phyloP scores from a whole-genome alignment of 208 protist species.

The Leishmania turanica region DNA sequence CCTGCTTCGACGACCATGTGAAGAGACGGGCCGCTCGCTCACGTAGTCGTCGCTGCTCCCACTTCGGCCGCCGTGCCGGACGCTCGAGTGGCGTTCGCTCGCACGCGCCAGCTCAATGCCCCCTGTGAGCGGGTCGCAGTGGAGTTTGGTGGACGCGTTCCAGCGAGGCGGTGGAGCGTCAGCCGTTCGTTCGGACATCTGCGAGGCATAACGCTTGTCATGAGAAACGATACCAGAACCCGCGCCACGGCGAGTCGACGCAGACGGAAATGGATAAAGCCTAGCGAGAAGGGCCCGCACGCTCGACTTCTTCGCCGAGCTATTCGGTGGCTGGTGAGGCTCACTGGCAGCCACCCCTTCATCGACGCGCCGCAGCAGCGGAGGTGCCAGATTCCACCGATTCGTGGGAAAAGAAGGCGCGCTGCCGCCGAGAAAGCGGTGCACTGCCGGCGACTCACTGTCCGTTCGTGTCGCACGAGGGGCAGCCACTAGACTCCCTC shows the following conservation, averaged over 20 bases:
- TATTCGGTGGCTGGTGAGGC: background rate
- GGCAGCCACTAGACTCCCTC: background rate
- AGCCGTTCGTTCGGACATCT: background rate
- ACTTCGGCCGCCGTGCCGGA: background rate
- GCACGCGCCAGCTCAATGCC: background rate
- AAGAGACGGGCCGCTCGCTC: background rate
- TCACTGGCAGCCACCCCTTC: background rate
- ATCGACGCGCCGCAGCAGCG: background rate
- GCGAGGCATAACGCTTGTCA: background rate
- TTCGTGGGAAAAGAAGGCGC: background rate
- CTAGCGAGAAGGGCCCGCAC: slow-evolving; percentile 2
- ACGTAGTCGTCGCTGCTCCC: background rate
- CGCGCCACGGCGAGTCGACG: background rate
- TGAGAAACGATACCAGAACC: background rate
- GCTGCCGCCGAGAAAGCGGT: background rate
- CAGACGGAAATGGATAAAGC: background rate
- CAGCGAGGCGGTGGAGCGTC: slow-evolving; percentile 2
- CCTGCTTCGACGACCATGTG: background rate
- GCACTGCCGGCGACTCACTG: background rate
- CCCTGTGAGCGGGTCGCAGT: background rate
- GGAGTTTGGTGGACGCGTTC: slow-evolving; percentile 8
- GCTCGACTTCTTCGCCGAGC: background rate
- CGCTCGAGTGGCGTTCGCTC: background rate
- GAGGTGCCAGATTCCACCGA: background rate
- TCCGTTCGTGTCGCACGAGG: background rate